These are phyloP conservation scores for Zymoseptoria pseudotritici DNA, from an alignment of 2,329 filamentous ascomycete genomes.

Conservation along the genomic window DNA sequence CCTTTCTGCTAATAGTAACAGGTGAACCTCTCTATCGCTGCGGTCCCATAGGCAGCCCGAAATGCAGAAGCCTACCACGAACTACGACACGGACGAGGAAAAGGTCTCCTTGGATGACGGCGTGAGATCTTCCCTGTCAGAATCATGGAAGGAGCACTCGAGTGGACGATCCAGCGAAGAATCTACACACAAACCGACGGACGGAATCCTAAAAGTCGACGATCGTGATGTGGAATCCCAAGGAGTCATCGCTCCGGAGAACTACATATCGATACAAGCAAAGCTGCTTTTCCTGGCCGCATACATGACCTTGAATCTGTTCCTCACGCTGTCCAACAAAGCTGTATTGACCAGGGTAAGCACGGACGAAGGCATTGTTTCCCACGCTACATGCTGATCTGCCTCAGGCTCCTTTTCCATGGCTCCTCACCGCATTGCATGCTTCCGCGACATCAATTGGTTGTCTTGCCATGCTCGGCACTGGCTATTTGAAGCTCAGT, in stretches of 20 bases:
- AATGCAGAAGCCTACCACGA: not conserved
- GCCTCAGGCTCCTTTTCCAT: constrained; percentile 50
- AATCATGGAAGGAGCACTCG: not conserved
- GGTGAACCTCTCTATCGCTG: not conserved
- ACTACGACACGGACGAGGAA: not conserved
- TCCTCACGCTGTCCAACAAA: constrained; percentile 54
- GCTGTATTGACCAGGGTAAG: constrained; percentile 41
- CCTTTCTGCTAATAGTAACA: not conserved
- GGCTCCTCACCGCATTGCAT: constrained; percentile 54
- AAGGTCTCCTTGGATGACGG: not conserved
- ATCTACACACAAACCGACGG: not conserved
- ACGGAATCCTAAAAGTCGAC: not conserved
- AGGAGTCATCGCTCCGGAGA: constrained; percentile 11
- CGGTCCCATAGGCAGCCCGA: not conserved
- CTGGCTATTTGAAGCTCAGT: constrained; percentile 48
- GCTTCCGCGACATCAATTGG: constrained; percentile 52
- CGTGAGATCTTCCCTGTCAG: not conserved
- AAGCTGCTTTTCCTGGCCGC: constrained; percentile 22
- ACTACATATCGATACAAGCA: constrained; percentile 13
- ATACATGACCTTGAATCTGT: constrained; percentile 47
- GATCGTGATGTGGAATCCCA: not conserved
- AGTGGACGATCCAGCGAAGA: not conserved
- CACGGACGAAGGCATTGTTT: not conserved
- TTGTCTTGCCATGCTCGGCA: constrained; percentile 46
- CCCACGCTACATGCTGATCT: constrained; percentile 1